Evolutionary conservation across 1,139 yeast species (phyloP).

Genomic region (Yamadazyma kanchanaburiensis): DNA sequence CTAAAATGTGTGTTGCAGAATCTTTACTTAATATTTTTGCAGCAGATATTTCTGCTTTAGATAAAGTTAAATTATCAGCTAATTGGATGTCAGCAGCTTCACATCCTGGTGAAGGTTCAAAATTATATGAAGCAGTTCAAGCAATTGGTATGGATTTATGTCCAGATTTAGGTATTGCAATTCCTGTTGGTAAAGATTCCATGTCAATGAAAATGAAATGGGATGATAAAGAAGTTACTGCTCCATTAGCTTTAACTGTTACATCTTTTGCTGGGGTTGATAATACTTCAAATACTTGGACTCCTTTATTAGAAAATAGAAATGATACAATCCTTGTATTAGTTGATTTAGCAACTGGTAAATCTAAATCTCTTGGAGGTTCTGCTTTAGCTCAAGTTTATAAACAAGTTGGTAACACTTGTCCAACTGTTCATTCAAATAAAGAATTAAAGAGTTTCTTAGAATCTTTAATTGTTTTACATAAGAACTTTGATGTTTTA

Average conservation of each 20-base stretch:
- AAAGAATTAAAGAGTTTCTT: constrained; percentile 64
- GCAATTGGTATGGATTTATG: constrained; percentile 94
- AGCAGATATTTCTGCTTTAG: constrained; percentile 77
- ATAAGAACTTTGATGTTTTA: constrained; percentile 62
- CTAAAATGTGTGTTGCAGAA: constrained; percentile 95
- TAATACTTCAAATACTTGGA: constrained; percentile 90
- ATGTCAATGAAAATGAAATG: constrained; percentile 99
- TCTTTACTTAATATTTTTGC: constrained; percentile 86
- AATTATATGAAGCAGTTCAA: constrained; percentile 93
- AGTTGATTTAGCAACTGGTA: constrained; percentile 72
- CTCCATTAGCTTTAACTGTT: constrained; percentile 89
- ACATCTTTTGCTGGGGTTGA: constrained; percentile 90
- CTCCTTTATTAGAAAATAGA: constrained; percentile 66
- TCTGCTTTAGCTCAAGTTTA: constrained; percentile 94
- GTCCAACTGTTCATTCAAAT: constrained; percentile 81
- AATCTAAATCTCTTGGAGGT: constrained; percentile 73
- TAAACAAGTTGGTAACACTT: constrained; percentile 75
- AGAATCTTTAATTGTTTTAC: constrained; percentile 66
- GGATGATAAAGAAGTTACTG: constrained; percentile 88
- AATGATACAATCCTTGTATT: constrained; percentile 65
- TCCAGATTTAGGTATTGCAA: constrained; percentile 85
- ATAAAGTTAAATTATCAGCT: constrained; percentile 83
- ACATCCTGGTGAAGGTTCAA: constrained; percentile 94
- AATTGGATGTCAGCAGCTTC: constrained; percentile 99
- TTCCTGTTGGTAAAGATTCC: constrained; percentile 98